Evolutionary conservation across 1,139 yeast species (phyloP).

Genomic region (Blastobotrys persicus): DNA sequence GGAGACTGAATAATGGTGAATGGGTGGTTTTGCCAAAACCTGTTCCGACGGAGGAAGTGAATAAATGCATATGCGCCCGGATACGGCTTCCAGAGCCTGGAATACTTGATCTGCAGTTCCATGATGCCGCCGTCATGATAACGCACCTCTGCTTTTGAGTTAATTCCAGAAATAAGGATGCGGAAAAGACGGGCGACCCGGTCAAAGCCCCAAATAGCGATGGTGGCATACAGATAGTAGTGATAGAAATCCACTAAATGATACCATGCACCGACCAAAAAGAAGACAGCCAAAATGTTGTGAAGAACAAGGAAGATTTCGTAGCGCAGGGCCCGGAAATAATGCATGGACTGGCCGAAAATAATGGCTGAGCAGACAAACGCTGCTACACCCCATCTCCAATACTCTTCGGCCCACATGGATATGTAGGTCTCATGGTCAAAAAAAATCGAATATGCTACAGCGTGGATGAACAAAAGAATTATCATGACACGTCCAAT

Average conservation of each 20-base stretch:
- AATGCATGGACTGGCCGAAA: slow-evolving; percentile 31
- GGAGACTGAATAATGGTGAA: slow-evolving; percentile 49
- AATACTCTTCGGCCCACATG: slow-evolving; percentile 31
- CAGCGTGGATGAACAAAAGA: slow-evolving; percentile 41
- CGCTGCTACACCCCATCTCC: slow-evolving; percentile 31
- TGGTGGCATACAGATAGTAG: slow-evolving; percentile 37
- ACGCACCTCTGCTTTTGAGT: slow-evolving; percentile 36
- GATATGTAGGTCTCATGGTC: slow-evolving; percentile 31
- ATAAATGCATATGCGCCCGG: slow-evolving; percentile 64
- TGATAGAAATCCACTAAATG: slow-evolving; percentile 36
- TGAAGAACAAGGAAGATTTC: slow-evolving; percentile 47
- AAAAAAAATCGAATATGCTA: slow-evolving; percentile 16
- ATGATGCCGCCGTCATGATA: slow-evolving; percentile 31
- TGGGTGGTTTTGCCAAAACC: slow-evolving; percentile 65
- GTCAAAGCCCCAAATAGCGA: slow-evolving; percentile 44
- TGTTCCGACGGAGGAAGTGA: slow-evolving; percentile 44
- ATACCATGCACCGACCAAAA: slow-evolving; percentile 41
- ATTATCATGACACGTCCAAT: slow-evolving; percentile 49
- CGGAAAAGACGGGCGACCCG: slow-evolving; percentile 40
- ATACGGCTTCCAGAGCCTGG: slow-evolving; percentile 41
- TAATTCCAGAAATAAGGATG: slow-evolving; percentile 22
- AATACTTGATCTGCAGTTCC: slow-evolving; percentile 29
- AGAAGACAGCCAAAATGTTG: slow-evolving; percentile 36
- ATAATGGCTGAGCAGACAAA: slow-evolving; percentile 21
- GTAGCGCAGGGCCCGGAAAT: slow-evolving; percentile 40